These are phyloP conservation scores for Mycena amicta DNA, from an alignment of 768 basidiomycete species.

Conservation along the genomic window DNA sequence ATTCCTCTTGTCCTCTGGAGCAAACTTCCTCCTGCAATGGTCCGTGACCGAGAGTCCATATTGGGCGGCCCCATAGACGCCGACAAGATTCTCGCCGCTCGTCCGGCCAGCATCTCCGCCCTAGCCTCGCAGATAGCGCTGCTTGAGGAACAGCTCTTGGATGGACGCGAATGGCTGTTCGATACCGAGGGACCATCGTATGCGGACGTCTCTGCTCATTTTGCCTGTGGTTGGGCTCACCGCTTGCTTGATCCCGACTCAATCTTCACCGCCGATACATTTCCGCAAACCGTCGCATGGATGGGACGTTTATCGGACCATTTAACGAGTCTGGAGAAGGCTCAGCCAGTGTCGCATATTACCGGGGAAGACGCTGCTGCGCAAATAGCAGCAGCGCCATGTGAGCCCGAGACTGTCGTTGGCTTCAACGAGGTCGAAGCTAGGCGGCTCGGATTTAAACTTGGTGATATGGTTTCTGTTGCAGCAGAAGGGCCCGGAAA, in stretches of 20 bases:
- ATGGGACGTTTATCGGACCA: not conserved
- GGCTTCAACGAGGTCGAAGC: constrained; percentile 1
- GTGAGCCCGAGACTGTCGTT: not conserved
- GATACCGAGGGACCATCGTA: not conserved
- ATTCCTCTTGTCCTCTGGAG: not conserved
- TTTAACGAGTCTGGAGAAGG: not conserved
- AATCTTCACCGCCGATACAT: not conserved
- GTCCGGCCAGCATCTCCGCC: not conserved
- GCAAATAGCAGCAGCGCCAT: not conserved
- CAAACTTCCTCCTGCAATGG: not conserved
- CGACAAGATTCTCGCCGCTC: not conserved
- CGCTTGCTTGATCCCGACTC: not conserved
- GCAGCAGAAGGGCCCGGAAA: not conserved
- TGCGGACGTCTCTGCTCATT: not conserved
- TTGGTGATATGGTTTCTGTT: not conserved
- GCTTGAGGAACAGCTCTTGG: not conserved
- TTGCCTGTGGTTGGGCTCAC: not conserved
- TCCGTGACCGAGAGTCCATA: not conserved
- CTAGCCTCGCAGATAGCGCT: not conserved
- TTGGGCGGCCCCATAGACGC: not conserved
- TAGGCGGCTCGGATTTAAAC: not conserved
- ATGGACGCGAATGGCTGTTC: constrained; percentile 1
- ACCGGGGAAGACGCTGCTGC: not conserved
- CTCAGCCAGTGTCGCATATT: not conserved
- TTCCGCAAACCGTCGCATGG: not conserved